Conservation (phyloP, 2,329 filamentous ascomycete species). For the Cordyceps cateniannulata region DNA sequence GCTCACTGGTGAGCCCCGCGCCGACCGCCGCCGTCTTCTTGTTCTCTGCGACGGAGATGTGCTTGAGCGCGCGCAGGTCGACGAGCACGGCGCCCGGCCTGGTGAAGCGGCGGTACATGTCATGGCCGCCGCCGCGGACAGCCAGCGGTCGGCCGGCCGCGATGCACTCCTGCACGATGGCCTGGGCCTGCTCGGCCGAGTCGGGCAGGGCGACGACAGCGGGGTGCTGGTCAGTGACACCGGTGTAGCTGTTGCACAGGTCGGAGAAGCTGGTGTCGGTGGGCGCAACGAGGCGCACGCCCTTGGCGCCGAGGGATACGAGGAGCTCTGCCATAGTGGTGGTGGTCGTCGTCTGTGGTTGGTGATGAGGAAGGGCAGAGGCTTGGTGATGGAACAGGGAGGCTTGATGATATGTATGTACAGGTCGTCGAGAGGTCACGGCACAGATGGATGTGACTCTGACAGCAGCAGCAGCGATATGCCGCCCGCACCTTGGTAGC, state of each 20-base stretch:
- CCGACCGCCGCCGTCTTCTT: constrained; percentile 5
- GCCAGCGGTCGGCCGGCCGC: background rate
- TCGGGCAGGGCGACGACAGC: constrained; percentile 2
- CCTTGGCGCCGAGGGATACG: background rate
- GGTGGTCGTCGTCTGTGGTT: background rate
- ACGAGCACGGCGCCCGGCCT: constrained; percentile 10
- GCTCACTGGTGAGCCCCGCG: constrained; percentile 8
- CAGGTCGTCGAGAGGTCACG: background rate
- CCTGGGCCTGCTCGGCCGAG: background rate
- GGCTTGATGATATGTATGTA: background rate
- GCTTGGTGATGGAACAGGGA: background rate
- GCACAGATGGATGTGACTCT: background rate
- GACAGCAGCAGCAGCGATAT: background rate
- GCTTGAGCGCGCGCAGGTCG: constrained; percentile 13
- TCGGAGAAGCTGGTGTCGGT: background rate
- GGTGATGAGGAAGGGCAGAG: background rate
- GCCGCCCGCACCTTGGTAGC: background rate
- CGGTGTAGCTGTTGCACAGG: constrained; percentile 5
- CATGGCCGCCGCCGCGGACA: constrained; percentile 15
- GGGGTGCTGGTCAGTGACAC: no score
- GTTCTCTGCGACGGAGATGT: constrained; percentile 7
- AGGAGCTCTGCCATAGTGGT: background rate
- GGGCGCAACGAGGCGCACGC: background rate
- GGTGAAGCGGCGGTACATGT: constrained; percentile 10
- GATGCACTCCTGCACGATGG: constrained; percentile 4